Conservation (phyloP, 768 basidiomycete genomes). For the Calocera cornea region DNA sequence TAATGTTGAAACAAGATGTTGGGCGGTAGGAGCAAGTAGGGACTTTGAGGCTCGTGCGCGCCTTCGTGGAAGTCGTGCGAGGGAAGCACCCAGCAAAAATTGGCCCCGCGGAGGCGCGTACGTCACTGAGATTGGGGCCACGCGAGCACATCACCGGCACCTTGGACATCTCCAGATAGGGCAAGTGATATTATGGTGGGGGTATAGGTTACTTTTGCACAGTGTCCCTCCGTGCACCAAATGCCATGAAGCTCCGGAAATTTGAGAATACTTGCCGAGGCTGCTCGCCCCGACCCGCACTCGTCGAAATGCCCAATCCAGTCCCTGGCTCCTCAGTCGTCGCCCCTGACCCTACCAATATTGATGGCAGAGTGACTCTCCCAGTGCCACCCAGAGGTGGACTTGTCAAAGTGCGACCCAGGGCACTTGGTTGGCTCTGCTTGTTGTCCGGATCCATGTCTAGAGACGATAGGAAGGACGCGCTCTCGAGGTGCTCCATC, state of each 20-base stretch:
- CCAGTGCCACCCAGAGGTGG: constrained; percentile 33
- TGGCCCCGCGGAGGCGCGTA: constrained; percentile 1
- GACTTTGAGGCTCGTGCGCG: background rate
- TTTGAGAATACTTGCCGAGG: constrained; percentile 79
- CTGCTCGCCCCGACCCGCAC: constrained; percentile 33
- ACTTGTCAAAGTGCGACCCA: constrained; percentile 55
- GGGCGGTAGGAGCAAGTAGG: background rate
- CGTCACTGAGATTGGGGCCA: background rate
- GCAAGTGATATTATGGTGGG: background rate
- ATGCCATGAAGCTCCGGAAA: constrained; percentile 75
- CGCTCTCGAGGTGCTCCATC: constrained; percentile 71
- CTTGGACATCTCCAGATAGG: background rate
- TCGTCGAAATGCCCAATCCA: constrained; percentile 26
- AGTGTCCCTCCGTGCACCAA: constrained; percentile 64
- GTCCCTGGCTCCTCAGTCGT: constrained; percentile 48
- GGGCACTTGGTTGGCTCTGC: constrained; percentile 38
- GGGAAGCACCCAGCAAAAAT: background rate
- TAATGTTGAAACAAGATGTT: background rate
- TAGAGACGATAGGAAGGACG: constrained; percentile 82
- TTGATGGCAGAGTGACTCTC: constrained; percentile 34
- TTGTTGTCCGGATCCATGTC: constrained; percentile 81
- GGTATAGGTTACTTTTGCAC: background rate
- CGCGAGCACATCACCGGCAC: background rate
- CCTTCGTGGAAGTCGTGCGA: constrained; percentile 1
- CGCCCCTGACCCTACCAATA: constrained; percentile 30